Evolutionary conservation across 2,329 filamentous ascomycete species (phyloP).

Genomic region (Talaromyces sp.): DNA sequence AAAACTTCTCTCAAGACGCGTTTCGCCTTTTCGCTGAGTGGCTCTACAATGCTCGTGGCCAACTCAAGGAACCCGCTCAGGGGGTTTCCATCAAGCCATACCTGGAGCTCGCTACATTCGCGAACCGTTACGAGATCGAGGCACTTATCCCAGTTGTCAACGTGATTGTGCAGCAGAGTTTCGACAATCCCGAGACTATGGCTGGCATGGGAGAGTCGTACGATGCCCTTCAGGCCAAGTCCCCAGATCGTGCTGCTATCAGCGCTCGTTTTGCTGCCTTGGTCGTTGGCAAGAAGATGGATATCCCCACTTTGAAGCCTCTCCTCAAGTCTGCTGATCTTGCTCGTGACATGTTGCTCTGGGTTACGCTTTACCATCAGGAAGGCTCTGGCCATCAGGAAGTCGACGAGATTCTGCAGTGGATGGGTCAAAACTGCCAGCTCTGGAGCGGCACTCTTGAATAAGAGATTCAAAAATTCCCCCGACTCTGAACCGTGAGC

Average conservation of each 20-base stretch:
- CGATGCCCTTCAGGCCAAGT: not conserved
- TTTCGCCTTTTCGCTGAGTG: constrained; percentile 14
- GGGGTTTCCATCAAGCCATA: not conserved
- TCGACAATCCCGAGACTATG: not conserved
- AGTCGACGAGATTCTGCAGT: not conserved
- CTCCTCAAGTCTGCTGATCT: not conserved
- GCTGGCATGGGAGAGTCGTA: not conserved
- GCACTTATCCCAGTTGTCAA: not conserved
- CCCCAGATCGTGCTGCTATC: constrained; percentile 1
- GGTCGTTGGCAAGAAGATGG: not conserved
- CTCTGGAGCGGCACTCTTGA: not conserved
- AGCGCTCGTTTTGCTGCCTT: constrained; percentile 15
- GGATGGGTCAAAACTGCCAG: constrained; percentile 1
- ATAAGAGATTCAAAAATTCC: not conserved
- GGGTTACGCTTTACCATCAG: not conserved
- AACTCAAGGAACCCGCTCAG: not conserved
- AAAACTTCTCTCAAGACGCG: constrained; percentile 1
- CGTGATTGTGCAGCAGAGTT: not conserved
- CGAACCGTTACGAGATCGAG: not conserved
- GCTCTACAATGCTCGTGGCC: constrained; percentile 11
- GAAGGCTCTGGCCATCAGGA: not conserved
- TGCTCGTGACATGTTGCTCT: not conserved
- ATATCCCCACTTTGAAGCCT: not conserved
- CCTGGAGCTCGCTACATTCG: not conserved
- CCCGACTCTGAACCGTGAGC: not conserved